phyloP scores from a whole-genome alignment of 257 asterid genomes.

The Primulina huaijiensis region DNA sequence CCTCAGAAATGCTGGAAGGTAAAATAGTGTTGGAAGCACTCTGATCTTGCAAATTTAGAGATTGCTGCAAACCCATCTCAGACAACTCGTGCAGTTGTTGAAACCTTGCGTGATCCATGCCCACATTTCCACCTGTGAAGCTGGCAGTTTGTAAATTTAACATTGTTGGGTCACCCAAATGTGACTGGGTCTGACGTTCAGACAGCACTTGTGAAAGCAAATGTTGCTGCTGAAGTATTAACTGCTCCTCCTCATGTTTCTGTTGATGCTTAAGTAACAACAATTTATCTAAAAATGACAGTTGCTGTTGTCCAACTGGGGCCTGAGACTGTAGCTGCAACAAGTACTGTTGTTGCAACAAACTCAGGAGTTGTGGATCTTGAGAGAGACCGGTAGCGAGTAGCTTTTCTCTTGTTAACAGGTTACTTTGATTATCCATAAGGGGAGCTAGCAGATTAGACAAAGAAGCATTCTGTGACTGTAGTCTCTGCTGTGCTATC shows the following conservation, averaged over 20 bases:
- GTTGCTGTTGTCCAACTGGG: constrained; percentile 64
- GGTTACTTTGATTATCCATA: constrained; percentile 49
- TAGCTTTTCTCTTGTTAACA: constrained; percentile 54
- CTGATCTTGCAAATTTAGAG: constrained; percentile 39
- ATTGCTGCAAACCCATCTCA: constrained; percentile 47
- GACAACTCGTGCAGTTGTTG: constrained; percentile 52
- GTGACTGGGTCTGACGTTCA: constrained; percentile 58
- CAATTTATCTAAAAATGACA: constrained; percentile 58
- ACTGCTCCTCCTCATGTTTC: constrained; percentile 62
- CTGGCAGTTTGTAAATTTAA: constrained; percentile 52
- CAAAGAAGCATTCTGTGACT: constrained; percentile 49
- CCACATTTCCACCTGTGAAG: constrained; percentile 45
- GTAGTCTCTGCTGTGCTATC: constrained; percentile 64
- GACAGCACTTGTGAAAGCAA: constrained; percentile 67
- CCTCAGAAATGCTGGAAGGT: constrained; percentile 51
- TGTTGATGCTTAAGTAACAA: constrained; percentile 76
- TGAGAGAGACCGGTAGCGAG: constrained; percentile 59
- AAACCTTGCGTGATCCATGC: constrained; percentile 43
- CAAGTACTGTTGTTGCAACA: constrained; percentile 84
- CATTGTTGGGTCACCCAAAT: constrained; percentile 47
- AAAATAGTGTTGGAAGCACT: constrained; percentile 35
- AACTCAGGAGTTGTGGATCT: constrained; percentile 71
- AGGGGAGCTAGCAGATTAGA: constrained; percentile 48
- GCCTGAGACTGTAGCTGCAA: constrained; percentile 67
- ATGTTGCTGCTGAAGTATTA: constrained; percentile 75